Base-by-base conservation (phyloP, 495 filamentous ascomycete genomes). In the Talaromyces adpressus region DNA sequence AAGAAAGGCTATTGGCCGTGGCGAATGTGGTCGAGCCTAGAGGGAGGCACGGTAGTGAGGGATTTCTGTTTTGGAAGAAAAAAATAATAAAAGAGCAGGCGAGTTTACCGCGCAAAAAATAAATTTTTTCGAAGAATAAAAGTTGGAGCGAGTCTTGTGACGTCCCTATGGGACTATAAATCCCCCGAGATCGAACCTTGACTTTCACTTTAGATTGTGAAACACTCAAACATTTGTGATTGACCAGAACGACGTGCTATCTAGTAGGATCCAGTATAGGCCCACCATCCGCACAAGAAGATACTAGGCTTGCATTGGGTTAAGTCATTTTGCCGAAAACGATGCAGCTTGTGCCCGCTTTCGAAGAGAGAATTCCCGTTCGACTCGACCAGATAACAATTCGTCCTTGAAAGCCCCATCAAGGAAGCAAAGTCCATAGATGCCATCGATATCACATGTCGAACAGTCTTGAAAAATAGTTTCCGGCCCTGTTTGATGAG, bases 111-210 rank as follows among this genome's bases (percentile, higher is more conserved):
- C 60, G 60, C 60, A 52, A 62, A 62, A 62, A 52, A 6, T 20
- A 62, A 53, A 22, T 8, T 36, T 58, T 34, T 34, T 14, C 12
- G 23, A 34, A 22, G 45, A 52, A 61, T 16, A 61, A 51, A 52
- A 62, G 41, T 61, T 29, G 41, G 27, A 25, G 20, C 34, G 18
- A 61, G 60, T 62, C 60, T 53, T 62, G 60, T 62, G 60, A 62
- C 60, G 60, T 49, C 39, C 60, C 27, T 34, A 61, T 47, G 45
- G 60, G 60, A 62, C 60, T 62, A 62, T 62, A 62, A 62, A 62
- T 62, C 60, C 60, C 51, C 53, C 45, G 53, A 27, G 27, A 53
- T 7, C 12, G 45, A 8, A 53, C 47, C 60, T 47, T 5, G 20
- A 12, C 7, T 6, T 12, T 20, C 4, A 47, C 2, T 60, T 25